Base-by-base conservation (phyloP, 2,329 filamentous ascomycete species). In the Neopestalotiopsis clavispora region DNA sequence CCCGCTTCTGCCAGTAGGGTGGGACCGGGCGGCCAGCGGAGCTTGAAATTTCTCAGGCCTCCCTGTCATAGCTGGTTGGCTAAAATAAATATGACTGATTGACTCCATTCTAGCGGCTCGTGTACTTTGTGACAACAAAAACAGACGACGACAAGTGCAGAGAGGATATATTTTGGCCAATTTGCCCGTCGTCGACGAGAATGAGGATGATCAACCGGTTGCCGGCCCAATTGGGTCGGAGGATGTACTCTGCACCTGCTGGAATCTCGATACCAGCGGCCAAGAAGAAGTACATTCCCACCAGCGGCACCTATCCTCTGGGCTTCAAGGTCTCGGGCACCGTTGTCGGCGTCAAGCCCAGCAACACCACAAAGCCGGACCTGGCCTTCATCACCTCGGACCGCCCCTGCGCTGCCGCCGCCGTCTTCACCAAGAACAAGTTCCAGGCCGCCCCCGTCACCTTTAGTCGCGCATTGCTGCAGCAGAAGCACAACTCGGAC, bases 351-450 rank as follows among this genome's bases (percentile, higher is more conserved):
- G 94, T 99, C 75, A 99, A 99, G 84, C 90, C 94, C 14, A 91
- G 91, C 72, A 98, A 98, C 83, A 97, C 93, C 65, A 92, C 89
- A 71, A 95, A 95, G 81, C 94, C 95, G 40, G 96, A 99, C 79
- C 88, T 99, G 64, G 94, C 95, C 45, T 87, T 99, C 73, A 88
- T 99, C 72, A 91, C 92, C 20, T 98, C 96, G 6, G 94, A 97
- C 75, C 87, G 86, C 66, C 94, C 95, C 67, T 98, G 94, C 80
- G 88, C 93, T 6, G 95, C 92, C 10, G 94, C 95, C 0, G 96
- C 94, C 6, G 95, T 98, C 60, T 98, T 98, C 84, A 99, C 96
- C 67, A 97, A 94, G 81, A 99, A 99, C 84, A 95, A 95, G 81
- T 99, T 99, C 83, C 95, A 98, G 82, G 96, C 96, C 20, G 96